phyloP scores from a whole-genome alignment of 2,329 filamentous ascomycete species.

The Trichoderma semiorbis region DNA sequence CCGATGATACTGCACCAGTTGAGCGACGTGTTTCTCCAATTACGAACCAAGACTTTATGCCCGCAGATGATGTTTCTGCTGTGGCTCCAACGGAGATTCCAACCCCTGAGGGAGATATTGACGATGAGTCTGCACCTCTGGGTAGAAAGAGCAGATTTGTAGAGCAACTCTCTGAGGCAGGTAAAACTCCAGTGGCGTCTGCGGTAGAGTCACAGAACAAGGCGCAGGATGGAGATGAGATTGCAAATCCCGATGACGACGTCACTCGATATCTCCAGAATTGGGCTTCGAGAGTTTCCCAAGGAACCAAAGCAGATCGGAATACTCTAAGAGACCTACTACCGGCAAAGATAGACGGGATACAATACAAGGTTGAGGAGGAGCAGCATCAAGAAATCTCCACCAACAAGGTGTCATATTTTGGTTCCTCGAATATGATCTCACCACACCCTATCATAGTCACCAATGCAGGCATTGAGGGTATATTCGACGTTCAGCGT shows the following conservation, averaged over 20 bases:
- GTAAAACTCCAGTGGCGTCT: background rate
- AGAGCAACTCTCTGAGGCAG: conserved; percentile 8
- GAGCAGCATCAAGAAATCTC: background rate
- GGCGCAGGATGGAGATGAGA: background rate
- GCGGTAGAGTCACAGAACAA: background rate
- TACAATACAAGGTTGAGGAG: background rate
- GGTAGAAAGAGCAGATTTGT: conserved; percentile 15
- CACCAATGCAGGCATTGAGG: conserved; percentile 18
- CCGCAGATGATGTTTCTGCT: background rate
- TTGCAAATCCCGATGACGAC: background rate
- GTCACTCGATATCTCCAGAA: background rate
- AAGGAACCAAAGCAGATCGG: background rate
- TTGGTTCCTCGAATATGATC: background rate
- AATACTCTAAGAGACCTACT: background rate
- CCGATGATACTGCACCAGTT: background rate
- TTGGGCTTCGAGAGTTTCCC: background rate
- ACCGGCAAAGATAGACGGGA: background rate
- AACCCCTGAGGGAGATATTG: background rate
- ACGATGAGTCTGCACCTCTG: background rate
- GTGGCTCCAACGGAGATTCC: background rate
- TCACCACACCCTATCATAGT: conserved; percentile 19
- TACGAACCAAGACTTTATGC: background rate
- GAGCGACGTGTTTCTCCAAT: background rate
- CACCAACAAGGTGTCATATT: background rate
- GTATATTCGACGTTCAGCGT: conserved; percentile 19